A percentile compares a stretch with the other conserved stretches of the same genome.
Evolutionary conservation across 495 filamentous ascomycete species (phyloP).

Genomic region (Chaetomidium leptoderma): DNA sequence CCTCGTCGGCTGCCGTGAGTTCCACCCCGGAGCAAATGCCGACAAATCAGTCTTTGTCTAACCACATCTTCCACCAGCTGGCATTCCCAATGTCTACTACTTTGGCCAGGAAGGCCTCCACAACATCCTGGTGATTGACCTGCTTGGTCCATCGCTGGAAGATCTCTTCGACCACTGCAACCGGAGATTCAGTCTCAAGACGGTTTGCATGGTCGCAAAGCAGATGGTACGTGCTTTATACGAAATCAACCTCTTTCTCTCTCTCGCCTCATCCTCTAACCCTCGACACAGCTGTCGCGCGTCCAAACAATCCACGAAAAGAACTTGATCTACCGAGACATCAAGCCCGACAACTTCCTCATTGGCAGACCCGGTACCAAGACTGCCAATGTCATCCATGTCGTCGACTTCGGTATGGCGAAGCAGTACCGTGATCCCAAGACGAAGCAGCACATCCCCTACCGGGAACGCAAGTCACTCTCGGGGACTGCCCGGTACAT

Average conservation of each 20-base stretch:
- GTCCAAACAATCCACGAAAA: constrained; percentile 99
- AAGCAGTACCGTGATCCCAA: constrained; percentile 99
- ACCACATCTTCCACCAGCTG: constrained; percentile 52
- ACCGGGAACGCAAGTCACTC: constrained; percentile 93
- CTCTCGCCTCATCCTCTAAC: not conserved
- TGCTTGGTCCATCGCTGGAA: constrained; percentile 92
- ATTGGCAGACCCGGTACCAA: constrained; percentile 93
- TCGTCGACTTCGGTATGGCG: constrained; percentile 99
- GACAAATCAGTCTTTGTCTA: constrained; percentile 11
- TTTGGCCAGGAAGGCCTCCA: constrained; percentile 98
- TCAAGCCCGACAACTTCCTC: constrained; percentile 99
- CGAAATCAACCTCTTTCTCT: not conserved
- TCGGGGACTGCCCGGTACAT: constrained; percentile 98
- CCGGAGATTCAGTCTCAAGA: constrained; percentile 92
- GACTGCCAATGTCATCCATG: constrained; percentile 94
- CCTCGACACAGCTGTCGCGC: constrained; percentile 62
- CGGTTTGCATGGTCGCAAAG: constrained; percentile 98
- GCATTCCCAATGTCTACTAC: constrained; percentile 99
- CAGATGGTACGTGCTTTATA: constrained; percentile 82
- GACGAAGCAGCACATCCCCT: constrained; percentile 98
- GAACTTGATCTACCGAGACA: constrained; percentile 98
- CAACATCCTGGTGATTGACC: constrained; percentile 98
- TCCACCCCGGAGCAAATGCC: not conserved
- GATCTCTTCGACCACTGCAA: constrained; percentile 98
- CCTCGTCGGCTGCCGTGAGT: constrained; percentile 97